Evolutionary conservation across 1,284 basidiomycete species (phyloP), one percentile per base, ranked within the genome.

Genomic region (Thecaphora thlaspeos): DNA sequence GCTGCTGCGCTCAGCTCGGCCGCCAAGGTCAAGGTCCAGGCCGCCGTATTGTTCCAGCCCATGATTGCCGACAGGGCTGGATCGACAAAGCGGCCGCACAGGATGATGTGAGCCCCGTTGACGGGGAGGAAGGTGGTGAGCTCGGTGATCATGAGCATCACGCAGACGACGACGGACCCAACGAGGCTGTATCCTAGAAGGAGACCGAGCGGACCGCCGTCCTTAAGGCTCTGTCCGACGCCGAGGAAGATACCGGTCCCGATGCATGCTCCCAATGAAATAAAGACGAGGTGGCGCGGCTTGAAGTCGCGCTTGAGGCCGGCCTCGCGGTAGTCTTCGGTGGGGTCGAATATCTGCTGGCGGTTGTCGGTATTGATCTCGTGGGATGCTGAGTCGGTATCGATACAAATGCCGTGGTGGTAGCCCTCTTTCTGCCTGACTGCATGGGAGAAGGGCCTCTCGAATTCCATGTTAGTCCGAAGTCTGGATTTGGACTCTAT

Each of bases 41-140:
- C 5, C 14, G 19, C 49, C 32, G n/a, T 55, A 88, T 88, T 84
- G 89, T 80, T 9, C 88, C 83, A 49, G 84, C 87, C 32, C 84
- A 74, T 30, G 84, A 67, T 55, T 38, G 70, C 69, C 0, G 85
- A 85, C 58, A 90, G 82, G 0, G 88, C 86, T 7, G 86, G 85
- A 70, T 88, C 85, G 21, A 89, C 86, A 72, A 89, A 89, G 42
- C 87, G 85, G 63, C 84, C 85, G 2, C 89, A 87, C 22, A 90
- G 81, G 43, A 83, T 86, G 78, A 91, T 88, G 75, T 90, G 88
- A 4, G 89, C 85, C 58, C 85, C 87, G 51, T 81, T 57, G 60
- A 83, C 79, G 46, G 78, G 78, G 30, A 88, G 81, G 70, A 82
- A 88, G 19, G 76, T 68, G 48, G 77, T 61, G 74, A 80, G 75